Base-by-base conservation (phyloP, 2,329 filamentous ascomycete species). In the Monilinia polystroma region DNA sequence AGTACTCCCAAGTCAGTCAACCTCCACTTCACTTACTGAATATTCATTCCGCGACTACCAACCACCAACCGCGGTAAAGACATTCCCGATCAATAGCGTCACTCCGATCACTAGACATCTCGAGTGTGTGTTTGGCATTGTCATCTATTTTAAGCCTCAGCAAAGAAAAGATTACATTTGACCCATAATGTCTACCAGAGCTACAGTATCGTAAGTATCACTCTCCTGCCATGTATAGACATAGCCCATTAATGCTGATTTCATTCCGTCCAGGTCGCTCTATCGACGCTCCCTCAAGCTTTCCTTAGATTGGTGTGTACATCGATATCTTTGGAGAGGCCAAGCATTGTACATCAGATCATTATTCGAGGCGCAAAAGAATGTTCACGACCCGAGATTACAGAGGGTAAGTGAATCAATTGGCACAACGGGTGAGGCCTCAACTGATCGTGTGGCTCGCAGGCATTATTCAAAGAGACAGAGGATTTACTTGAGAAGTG, bases 281-380 rank as follows among this genome's bases (percentile, higher is more conserved):
- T 99, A 99, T 80, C 90, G 94, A 77, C 92, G 93, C 73, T 93
- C 93, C 35, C 80, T 99, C 77, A 97, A 97, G 84, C 88, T 97
- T 71, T 86, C 95, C 53, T 87, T 98, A 72, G 93, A 97, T 82
- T 99, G 95, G 95, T 87, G 92, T 67, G 93, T 98, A 70, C 91
- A 97, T 78, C 87, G 95, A 73, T 87, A 94, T 75, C 81, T 97
- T 69, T 99, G 95, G 94, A 90, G 95, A 74, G 93, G 94, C 70
- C 95, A 98, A 80, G 95, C 95, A 43, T 82, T 98, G 70, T 98
- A 99, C 79, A 96, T 99, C 75, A 90, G 95, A 74, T 93, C 90
- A 49, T 85, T 98, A 18, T 99, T 98, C 77, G 95, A 99, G 78
- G 92, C 92, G 67, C 98, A 99, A 80, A 91, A 87, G 77, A 83